These are phyloP conservation scores for Ormosia semicastrata DNA, from an alignment of 306 rosid species.

Conservation along the genomic window DNA sequence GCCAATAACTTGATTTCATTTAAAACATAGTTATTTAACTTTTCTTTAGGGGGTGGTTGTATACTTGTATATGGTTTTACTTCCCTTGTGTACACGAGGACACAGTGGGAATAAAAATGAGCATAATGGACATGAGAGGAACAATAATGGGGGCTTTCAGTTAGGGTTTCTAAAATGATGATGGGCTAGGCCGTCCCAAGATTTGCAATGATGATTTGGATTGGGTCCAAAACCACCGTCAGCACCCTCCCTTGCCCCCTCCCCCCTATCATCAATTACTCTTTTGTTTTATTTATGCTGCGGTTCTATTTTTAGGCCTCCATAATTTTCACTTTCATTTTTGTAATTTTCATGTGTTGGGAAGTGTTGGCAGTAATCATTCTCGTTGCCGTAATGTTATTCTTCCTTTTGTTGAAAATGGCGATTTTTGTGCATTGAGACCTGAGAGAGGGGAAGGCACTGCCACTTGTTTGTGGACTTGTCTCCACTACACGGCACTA, in stretches of 20 bases:
- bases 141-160: constrained; percentile 73
- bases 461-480: constrained; percentile 39
- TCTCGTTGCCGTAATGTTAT: constrained; percentile 33
- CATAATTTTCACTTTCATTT: constrained; percentile 20
- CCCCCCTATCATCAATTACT: constrained; percentile 49
- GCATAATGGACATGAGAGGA: constrained; percentile 48
- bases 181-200: constrained; percentile 98
- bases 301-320: constrained; percentile 36
- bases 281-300: constrained; percentile 52
- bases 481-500: constrained; percentile 29
- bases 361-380: constrained; percentile 64
- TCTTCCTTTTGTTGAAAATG: constrained; percentile 36
- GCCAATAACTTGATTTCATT: neutral
- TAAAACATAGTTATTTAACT: too few species aligned
- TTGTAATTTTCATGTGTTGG: constrained; percentile 53
- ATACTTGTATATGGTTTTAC: neutral
- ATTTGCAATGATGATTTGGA: constrained; percentile 99
- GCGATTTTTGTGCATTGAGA: constrained; percentile 33
- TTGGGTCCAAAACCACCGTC: constrained; percentile 84
- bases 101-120: constrained; percentile 29
- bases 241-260: constrained; percentile 36
- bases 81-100: constrained; percentile 26
- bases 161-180: constrained; percentile 91
- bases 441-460: constrained; percentile 21
- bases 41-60: neutral